Conservation (phyloP, 2,329 filamentous ascomycete species). For the Diaporthe nobilis region DNA sequence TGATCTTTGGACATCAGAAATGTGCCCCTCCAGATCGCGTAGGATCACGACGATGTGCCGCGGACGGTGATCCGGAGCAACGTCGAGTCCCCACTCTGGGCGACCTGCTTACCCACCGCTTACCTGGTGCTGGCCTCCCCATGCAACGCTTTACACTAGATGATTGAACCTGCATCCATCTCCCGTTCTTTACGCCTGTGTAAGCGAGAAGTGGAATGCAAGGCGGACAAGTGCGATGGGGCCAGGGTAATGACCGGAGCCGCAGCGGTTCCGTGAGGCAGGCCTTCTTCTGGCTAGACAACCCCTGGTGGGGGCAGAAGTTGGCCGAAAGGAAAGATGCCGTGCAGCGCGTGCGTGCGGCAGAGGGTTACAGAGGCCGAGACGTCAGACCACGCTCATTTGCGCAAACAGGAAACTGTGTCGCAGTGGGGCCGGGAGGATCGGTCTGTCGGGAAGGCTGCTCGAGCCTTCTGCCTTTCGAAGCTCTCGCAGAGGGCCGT, state of each 20-base stretch:
- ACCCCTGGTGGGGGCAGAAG: slow-evolving; percentile 19
- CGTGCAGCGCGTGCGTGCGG: slow-evolving; percentile 4
- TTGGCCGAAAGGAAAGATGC: slow-evolving; percentile 20
- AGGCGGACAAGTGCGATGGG: background rate
- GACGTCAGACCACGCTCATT: slow-evolving; percentile 35
- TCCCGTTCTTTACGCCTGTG: background rate
- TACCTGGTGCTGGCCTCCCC: background rate
- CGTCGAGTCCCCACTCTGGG: slow-evolving; percentile 12
- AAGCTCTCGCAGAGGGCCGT: slow-evolving; percentile 11
- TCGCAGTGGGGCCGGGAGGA: slow-evolving; percentile 24
- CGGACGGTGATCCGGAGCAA: slow-evolving; percentile 10
- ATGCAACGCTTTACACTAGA: background rate
- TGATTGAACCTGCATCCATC: background rate
- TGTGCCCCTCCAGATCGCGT: slow-evolving; percentile 28
- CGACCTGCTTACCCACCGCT: slow-evolving; percentile 14
- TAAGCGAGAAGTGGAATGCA: background rate
- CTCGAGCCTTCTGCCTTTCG: slow-evolving; percentile 22
- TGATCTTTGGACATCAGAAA: slow-evolving; percentile 11
- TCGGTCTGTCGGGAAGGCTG: slow-evolving; percentile 24
- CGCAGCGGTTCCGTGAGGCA: slow-evolving; percentile 20
- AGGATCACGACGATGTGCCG: slow-evolving; percentile 9
- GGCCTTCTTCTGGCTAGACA: slow-evolving; percentile 1
- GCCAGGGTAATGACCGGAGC: slow-evolving; percentile 5
- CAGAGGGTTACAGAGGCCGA: slow-evolving; percentile 20
- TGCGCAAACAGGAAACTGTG: slow-evolving; percentile 32